Conservation (phyloP, 257 asterid genomes). For the Solanum pimpinellifolium region DNA sequence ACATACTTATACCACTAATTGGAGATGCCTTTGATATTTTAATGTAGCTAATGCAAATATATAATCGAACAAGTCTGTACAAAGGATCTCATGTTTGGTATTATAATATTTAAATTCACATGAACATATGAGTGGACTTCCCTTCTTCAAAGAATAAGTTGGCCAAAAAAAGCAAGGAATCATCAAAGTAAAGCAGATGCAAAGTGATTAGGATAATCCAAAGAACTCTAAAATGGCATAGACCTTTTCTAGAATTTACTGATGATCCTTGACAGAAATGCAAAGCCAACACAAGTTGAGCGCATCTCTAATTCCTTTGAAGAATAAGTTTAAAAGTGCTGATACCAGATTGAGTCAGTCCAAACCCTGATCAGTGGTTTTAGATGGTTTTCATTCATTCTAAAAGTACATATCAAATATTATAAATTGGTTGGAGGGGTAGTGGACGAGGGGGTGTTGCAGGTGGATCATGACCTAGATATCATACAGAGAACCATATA, state of each 20-base stretch:
- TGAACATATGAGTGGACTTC: not conserved
- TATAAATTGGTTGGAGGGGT: not conserved
- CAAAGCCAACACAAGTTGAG: not conserved
- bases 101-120: not conserved
- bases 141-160: slow-evolving; percentile 2
- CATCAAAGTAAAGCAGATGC: slow-evolving; percentile 11
- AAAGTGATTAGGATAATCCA: not conserved
- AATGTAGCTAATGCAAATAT: not conserved
- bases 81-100: not conserved
- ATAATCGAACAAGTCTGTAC: not conserved
- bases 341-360: not conserved
- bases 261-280: not conserved
- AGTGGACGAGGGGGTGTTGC: not conserved
- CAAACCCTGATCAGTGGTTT: not conserved
- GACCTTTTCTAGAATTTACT: not conserved
- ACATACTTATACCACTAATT: not conserved
- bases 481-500: not conserved
- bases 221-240: not conserved
- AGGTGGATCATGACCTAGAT: not conserved
- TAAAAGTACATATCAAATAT: not conserved
- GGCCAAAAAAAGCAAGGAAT: not conserved
- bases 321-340: not conserved
- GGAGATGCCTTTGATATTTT: not conserved
- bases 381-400: not conserved
- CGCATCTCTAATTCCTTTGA: not conserved